Conservation (phyloP, 1,284 basidiomycete genomes). For the Ganoderma multipileum region DNA sequence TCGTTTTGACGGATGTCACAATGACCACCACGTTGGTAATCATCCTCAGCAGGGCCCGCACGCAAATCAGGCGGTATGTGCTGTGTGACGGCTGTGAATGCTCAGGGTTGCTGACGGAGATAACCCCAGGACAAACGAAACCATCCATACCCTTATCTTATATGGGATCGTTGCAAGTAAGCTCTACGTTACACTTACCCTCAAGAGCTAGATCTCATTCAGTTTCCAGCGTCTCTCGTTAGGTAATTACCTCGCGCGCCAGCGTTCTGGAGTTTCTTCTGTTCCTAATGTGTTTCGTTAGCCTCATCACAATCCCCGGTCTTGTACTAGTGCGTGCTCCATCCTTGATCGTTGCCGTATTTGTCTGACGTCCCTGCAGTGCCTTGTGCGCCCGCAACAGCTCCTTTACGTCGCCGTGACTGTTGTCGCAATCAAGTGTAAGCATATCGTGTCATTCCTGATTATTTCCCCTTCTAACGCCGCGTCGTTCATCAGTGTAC, state of each 20-base stretch:
- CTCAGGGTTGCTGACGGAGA: neutral
- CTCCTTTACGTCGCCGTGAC: neutral
- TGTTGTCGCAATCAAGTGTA: slow-evolving; percentile 2
- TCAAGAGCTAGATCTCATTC: neutral
- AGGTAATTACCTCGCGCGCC: neutral
- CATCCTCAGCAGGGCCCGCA: neutral
- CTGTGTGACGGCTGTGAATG: neutral
- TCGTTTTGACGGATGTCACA: neutral
- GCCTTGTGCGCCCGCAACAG: neutral
- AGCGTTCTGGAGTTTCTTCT: neutral
- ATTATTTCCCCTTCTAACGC: neutral
- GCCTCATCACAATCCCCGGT: slow-evolving; percentile 2
- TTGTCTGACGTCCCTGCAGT: neutral
- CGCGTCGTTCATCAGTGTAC: neutral
- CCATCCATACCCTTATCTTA: neutral
- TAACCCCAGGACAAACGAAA: neutral
- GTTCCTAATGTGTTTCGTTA: neutral
- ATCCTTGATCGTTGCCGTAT: neutral
- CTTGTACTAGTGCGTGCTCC: neutral
- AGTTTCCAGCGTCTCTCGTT: neutral
- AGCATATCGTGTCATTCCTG: neutral
- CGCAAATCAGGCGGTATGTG: neutral
- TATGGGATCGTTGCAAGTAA: neutral
- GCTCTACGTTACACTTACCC: neutral
- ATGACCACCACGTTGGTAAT: neutral